These are phyloP conservation scores for Phialocephala sp. DNA, from an alignment of 2,329 filamentous ascomycete species.

Conservation along the genomic window DNA sequence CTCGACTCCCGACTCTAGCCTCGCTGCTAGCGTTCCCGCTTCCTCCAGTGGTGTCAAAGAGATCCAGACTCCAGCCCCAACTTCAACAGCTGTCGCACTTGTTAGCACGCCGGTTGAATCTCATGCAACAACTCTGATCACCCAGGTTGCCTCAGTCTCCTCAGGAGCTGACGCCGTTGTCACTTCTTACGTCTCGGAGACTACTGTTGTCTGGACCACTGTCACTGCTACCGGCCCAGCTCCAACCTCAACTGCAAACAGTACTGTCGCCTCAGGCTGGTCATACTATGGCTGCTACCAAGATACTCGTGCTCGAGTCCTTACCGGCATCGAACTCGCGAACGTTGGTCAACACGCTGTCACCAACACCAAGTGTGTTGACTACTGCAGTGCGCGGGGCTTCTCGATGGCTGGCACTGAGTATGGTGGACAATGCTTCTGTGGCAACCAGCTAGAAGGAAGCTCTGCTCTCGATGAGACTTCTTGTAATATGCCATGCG, in stretches of 20 bases:
- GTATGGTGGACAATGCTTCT: slow-evolving; percentile 55
- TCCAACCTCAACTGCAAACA: slow-evolving; percentile 26
- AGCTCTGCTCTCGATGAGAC: slow-evolving; percentile 51
- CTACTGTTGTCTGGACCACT: slow-evolving; percentile 51
- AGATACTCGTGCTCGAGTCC: slow-evolving; percentile 45
- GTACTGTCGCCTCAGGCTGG: slow-evolving; percentile 42
- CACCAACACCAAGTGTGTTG: slow-evolving; percentile 53
- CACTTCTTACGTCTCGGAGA: slow-evolving; percentile 47
- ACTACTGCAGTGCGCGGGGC: slow-evolving; percentile 53
- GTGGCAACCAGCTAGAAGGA: slow-evolving; percentile 49
- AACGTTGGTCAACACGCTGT: slow-evolving; percentile 47
- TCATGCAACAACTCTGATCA: slow-evolving; percentile 22
- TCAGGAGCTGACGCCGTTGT: slow-evolving; percentile 21
- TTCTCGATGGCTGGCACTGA: slow-evolving; percentile 56
- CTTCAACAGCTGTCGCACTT: neutral
- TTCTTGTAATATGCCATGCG: slow-evolving; percentile 55
- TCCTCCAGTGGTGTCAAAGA: slow-evolving; percentile 1
- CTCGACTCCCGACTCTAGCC: slow-evolving; percentile 2
- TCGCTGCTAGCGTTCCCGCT: neutral
- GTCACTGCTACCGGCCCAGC: slow-evolving; percentile 32
- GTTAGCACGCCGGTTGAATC: slow-evolving; percentile 41
- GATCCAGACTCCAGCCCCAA: neutral
- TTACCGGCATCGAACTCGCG: slow-evolving; percentile 49
- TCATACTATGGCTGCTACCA: slow-evolving; percentile 52
- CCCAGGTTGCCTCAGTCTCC: slow-evolving; percentile 11